Conservation (phyloP, 2,329 filamentous ascomycete genomes). For the Dendrostoma leiphaemia region DNA sequence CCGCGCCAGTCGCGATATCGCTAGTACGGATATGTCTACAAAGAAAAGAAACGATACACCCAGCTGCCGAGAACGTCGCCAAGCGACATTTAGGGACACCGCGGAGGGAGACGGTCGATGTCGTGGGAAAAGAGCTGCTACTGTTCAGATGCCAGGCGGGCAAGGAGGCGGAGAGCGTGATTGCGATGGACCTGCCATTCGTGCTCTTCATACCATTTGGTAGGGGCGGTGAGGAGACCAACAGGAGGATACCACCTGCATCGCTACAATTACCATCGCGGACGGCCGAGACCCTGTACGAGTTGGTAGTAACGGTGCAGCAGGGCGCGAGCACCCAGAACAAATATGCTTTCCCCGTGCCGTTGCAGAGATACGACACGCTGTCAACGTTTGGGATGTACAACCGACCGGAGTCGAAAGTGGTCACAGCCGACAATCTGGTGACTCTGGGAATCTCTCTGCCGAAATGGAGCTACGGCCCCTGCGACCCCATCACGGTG, state of each 20-base stretch:
- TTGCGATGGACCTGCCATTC: constrained; percentile 96
- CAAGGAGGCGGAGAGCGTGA: constrained; percentile 81
- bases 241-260: constrained; percentile 85
- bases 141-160: constrained; percentile 84
- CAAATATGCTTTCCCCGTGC: constrained; percentile 88
- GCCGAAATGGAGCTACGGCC: constrained; percentile 94
- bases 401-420: constrained; percentile 87
- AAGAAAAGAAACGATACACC: constrained; percentile 93
- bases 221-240: constrained; percentile 84
- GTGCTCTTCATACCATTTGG: constrained; percentile 97
- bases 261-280: constrained; percentile 87
- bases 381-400: constrained; percentile 99
- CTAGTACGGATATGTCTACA: constrained; percentile 93
- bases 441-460: constrained; percentile 90
- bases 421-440: constrained; percentile 83
- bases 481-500: constrained; percentile 89
- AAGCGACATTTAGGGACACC: constrained; percentile 90
- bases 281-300: constrained; percentile 96
- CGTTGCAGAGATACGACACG: constrained; percentile 90
- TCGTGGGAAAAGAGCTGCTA: constrained; percentile 93
- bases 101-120: constrained; percentile 84
- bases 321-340: constrained; percentile 84
- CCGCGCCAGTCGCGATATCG: constrained; percentile 85
- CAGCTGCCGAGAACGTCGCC: constrained; percentile 88
- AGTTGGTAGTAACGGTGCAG: constrained; percentile 92